Percentiles rank a stretch among this genome's conserved stretches.
phyloP scores from a whole-genome alignment of 2,329 filamentous ascomycete species.

The Cladosporium oxysporum region DNA sequence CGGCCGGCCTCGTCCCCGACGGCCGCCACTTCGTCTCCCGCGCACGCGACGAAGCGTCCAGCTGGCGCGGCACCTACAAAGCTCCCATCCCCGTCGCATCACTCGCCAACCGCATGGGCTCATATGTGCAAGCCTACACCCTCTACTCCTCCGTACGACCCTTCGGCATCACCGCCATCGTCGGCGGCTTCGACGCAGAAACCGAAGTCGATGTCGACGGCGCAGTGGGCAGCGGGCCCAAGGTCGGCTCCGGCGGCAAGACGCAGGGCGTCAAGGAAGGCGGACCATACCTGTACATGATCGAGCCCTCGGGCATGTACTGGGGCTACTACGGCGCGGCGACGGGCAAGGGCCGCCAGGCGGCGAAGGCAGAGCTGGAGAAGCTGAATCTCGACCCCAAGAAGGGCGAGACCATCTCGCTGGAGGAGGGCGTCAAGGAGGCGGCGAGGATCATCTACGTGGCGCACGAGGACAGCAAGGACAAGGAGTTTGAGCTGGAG shows the following conservation, averaged over 20 bases:
- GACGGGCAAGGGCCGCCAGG: conserved; percentile 93
- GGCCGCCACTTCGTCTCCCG: conserved; percentile 92
- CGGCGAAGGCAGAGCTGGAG: conserved; percentile 96
- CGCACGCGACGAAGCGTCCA: conserved; percentile 87
- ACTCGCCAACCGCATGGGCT: conserved; percentile 88
- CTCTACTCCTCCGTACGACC: conserved; percentile 95
- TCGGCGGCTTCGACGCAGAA: conserved; percentile 92
- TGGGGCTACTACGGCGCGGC: conserved; percentile 99
- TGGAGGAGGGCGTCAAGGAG: conserved; percentile 90
- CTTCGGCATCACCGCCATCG: conserved; percentile 92
- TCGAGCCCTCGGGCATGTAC: conserved; percentile 94
- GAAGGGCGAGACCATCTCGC: conserved; percentile 70
- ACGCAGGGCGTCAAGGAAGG: conserved; percentile 73
- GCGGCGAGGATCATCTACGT: conserved; percentile 96
- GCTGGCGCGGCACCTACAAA: conserved; percentile 93
- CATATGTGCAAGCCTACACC: conserved; percentile 96
- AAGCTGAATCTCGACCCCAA: conserved; percentile 75
- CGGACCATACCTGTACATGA: conserved; percentile 96
- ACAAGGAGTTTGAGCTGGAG: conserved; percentile 99
- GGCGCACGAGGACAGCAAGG: conserved; percentile 98
- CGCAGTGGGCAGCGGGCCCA: conserved; percentile 81
- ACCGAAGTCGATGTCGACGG: conserved; percentile 83
- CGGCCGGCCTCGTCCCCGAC: conserved; percentile 90
- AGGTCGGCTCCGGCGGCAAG: conserved; percentile 80
- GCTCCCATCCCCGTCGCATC: conserved; percentile 85